A percentile compares a stretch with the other conserved stretches of the same genome.
phyloP scores from a whole-genome alignment of 2,329 filamentous ascomycete species.

The Colletotrichum higginsianum region DNA sequence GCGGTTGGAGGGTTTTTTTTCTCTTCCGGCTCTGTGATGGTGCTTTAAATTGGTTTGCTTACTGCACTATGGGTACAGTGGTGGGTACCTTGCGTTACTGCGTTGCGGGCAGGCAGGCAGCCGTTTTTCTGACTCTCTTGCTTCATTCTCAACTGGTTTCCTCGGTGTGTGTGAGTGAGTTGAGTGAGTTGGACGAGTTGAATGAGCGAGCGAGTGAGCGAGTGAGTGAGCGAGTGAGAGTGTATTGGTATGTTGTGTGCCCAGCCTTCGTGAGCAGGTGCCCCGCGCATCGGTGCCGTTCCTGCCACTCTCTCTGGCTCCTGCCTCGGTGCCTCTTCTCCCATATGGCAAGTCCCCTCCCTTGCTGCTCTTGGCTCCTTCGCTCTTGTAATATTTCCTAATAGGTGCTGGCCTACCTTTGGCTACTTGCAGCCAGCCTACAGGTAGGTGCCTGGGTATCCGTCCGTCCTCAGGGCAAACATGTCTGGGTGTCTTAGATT shows the following conservation, averaged over 20 bases:
- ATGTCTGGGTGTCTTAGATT: not conserved
- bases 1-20: slow-evolving; percentile 5
- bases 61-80: not conserved
- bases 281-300: not conserved
- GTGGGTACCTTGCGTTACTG: no score
- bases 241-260: no score
- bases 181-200: no score
- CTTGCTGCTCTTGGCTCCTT: slow-evolving; percentile 1
- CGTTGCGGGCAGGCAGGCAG: not conserved
- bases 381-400: not conserved
- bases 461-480: no score
- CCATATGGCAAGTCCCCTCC: not conserved
- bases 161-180: not conserved
- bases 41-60: not conserved
- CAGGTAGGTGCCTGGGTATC: no score
- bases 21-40: not conserved
- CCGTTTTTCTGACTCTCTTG: not conserved
- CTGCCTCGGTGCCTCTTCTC: not conserved
- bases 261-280: no score
- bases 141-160: no score
- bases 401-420: no score
- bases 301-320: not conserved
- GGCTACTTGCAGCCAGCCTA: no score
- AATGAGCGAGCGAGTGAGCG: no score
- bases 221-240: no score